These are phyloP conservation scores for Pleurotus tuoliensis DNA, from an alignment of 768 basidiomycete genomes.

Conservation along the genomic window DNA sequence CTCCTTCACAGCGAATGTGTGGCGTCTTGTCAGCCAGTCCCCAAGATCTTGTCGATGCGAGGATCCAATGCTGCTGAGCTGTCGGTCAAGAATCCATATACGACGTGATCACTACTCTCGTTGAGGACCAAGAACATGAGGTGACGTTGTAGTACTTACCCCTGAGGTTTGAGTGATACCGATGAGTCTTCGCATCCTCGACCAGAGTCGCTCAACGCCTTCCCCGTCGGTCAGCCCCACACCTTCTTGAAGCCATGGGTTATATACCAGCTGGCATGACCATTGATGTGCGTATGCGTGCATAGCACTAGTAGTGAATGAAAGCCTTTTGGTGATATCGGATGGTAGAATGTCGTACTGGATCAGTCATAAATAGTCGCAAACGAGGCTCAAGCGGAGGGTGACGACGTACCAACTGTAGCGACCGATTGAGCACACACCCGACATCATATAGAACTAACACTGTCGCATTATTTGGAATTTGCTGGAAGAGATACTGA, in stretches of 20 bases:
- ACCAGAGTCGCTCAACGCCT: constrained; percentile 31
- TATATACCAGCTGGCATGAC: constrained; percentile 30
- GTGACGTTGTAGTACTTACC: not conserved
- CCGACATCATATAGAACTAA: constrained; percentile 23
- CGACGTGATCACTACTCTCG: constrained; percentile 16
- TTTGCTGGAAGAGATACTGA: constrained; percentile 19
- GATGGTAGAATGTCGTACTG: constrained; percentile 21
- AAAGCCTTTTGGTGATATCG: constrained; percentile 14
- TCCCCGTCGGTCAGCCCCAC: constrained; percentile 32
- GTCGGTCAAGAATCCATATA: constrained; percentile 31
- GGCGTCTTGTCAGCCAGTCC: constrained; percentile 23
- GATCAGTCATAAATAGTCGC: no score
- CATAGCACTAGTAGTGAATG: constrained; percentile 26
- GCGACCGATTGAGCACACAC: constrained; percentile 21
- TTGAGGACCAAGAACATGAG: no score
- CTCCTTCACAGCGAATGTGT: constrained; percentile 13
- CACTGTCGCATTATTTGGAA: constrained; percentile 18
- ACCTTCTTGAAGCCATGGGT: constrained; percentile 23
- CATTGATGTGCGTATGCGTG: constrained; percentile 33
- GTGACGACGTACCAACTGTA: constrained; percentile 16
- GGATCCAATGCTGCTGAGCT: constrained; percentile 19
- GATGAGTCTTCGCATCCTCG: constrained; percentile 19
- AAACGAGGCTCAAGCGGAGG: no score
- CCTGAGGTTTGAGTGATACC: constrained; percentile 12
- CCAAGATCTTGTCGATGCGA: constrained; percentile 27